phyloP scores from a whole-genome alignment of 257 asterid species.

The Galeopsis tetrahit region DNA sequence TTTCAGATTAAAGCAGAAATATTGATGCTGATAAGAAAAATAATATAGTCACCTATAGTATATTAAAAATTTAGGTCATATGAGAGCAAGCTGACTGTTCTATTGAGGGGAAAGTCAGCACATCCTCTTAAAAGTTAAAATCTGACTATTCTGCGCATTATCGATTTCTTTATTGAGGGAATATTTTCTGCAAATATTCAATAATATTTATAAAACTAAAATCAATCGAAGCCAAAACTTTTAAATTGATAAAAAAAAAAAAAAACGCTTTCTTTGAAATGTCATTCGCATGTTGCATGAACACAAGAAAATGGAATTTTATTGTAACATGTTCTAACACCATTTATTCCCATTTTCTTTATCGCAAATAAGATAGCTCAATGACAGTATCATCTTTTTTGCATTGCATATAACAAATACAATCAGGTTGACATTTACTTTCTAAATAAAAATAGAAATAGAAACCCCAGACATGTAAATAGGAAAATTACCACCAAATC shows the following conservation, averaged over 20 bases:
- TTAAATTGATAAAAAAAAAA: not conserved
- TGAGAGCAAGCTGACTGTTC: not conserved
- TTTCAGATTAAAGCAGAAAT: not conserved
- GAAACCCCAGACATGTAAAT: not conserved
- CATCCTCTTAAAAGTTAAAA: slow-evolving; percentile 5
- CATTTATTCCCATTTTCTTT: not conserved
- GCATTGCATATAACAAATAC: not conserved
- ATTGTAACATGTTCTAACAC: not conserved
- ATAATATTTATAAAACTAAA: not conserved
- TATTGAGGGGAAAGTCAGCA: not conserved
- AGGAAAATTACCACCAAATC: not conserved
- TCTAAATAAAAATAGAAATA: not conserved
- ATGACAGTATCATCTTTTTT: not conserved
- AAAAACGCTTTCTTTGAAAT: not conserved
- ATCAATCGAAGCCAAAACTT: not conserved
- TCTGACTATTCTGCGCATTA: not conserved
- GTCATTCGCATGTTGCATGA: not conserved
- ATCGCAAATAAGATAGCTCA: slow-evolving; percentile 6
- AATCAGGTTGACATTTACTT: not conserved
- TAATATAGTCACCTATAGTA: not conserved
- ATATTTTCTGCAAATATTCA: not conserved
- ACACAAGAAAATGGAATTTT: not conserved
- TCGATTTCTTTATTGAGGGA: not conserved
- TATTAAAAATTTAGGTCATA: not conserved
- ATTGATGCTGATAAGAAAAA: not conserved